Conservation (phyloP, 768 basidiomycete genomes). For the Mycena rosella region DNA sequence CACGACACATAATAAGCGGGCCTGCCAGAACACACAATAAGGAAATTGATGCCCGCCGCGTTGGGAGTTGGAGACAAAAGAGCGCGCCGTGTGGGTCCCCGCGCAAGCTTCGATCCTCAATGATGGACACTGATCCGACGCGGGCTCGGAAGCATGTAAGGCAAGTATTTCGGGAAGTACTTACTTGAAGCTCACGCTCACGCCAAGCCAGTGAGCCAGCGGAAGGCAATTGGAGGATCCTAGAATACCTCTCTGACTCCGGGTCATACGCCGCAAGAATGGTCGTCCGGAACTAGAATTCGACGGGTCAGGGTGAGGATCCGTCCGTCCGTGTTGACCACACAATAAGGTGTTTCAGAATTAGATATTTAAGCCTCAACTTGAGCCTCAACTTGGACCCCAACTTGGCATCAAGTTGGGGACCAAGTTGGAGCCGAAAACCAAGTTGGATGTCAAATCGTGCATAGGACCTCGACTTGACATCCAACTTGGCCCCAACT, state of each 20-base stretch:
- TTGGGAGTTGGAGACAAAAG: slow-evolving; percentile 27
- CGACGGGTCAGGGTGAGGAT: not conserved
- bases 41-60: slow-evolving; percentile 21
- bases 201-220: too few species aligned
- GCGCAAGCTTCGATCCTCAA: not conserved
- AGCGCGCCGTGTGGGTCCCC: slow-evolving; percentile 23
- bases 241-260: not conserved
- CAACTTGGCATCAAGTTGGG: too few species aligned
- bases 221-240: too few species aligned
- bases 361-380: too few species aligned
- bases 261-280: not conserved
- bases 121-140: slow-evolving; percentile 6
- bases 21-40: slow-evolving; percentile 17
- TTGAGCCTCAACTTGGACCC: too few species aligned
- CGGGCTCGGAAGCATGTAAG: slow-evolving; percentile 9
- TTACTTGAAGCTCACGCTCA: too few species aligned
- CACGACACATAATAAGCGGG: slow-evolving; percentile 22
- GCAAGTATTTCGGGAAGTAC: not conserved
- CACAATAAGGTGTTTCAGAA: too few species aligned
- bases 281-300: not conserved
- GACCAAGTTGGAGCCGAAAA: too few species aligned
- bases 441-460: too few species aligned
- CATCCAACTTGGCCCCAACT: too few species aligned
- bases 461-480: too few species aligned
- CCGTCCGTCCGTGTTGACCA: not conserved